phyloP scores from a whole-genome alignment of 208 protist species.

The Acanthamoeba polyphaga region DNA sequence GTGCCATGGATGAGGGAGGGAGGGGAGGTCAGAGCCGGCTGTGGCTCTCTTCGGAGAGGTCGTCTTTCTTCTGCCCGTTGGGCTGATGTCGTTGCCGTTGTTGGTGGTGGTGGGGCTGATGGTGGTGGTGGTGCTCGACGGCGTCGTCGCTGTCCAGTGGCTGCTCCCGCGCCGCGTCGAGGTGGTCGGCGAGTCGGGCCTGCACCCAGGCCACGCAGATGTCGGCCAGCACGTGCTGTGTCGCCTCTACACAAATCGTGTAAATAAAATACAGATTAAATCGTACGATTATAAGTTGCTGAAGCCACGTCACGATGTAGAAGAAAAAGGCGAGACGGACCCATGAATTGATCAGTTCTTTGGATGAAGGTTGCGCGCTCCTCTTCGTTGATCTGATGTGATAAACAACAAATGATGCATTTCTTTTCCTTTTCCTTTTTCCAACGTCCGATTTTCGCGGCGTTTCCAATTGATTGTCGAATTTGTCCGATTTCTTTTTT shows the following conservation, averaged over 20 bases:
- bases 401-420: no score
- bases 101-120: background rate
- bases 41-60: conserved; percentile 16
- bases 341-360: no score
- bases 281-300: no score
- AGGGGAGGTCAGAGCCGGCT: background rate
- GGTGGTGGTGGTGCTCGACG: background rate
- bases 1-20: no score
- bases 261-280: no score
- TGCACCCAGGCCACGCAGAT: conserved; percentile 22
- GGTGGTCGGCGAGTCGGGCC: background rate
- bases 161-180: background rate
- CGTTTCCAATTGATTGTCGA: no score
- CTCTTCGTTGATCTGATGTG: no score
- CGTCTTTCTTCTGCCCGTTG: background rate
- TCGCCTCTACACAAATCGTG: background rate
- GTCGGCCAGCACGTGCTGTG: conserved; percentile 14
- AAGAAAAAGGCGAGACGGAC: no score
- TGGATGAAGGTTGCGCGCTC: no score
- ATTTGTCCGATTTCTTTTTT: no score
- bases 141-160: background rate
- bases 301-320: no score
- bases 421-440: no score
- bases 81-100: background rate
- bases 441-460: background rate